Conservation (phyloP, 805 yeast species). For the Pichia eremophila region DNA sequence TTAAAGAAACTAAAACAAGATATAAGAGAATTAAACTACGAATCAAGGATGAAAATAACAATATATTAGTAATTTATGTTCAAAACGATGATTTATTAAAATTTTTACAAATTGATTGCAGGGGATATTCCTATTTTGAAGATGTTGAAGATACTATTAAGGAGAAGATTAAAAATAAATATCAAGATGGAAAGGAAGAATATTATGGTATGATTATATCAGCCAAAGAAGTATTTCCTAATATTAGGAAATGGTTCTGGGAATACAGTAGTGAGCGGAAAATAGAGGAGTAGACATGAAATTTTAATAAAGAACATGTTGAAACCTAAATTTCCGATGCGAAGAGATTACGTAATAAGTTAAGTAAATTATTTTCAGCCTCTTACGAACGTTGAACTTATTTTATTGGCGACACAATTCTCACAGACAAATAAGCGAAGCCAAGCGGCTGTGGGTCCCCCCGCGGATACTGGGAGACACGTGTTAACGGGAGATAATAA, state of each 20-base stretch:
- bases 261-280: neutral
- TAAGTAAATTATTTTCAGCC: no score
- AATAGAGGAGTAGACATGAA: neutral
- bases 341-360: no score
- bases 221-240: neutral
- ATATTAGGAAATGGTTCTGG: neutral
- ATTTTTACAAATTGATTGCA: neutral
- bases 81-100: neutral
- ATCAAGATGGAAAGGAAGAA: neutral
- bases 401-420: no score
- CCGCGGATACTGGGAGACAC: no score
- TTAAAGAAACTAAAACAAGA: neutral
- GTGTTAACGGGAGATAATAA: no score
- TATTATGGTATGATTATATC: neutral
- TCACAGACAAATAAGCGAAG: no score
- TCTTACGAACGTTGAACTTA: no score
- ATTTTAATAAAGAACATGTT: no score
- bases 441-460: no score
- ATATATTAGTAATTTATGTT: neutral
- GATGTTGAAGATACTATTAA: slow-evolving; percentile 1
- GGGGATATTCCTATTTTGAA: neutral
- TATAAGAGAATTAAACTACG: slow-evolving; percentile 1
- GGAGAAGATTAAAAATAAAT: neutral
- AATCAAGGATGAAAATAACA: slow-evolving; percentile 1
- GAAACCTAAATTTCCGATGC: no score